Base-by-base conservation (phyloP, 1,284 basidiomycete genomes). In the Ceratobasidium sp. region DNA sequence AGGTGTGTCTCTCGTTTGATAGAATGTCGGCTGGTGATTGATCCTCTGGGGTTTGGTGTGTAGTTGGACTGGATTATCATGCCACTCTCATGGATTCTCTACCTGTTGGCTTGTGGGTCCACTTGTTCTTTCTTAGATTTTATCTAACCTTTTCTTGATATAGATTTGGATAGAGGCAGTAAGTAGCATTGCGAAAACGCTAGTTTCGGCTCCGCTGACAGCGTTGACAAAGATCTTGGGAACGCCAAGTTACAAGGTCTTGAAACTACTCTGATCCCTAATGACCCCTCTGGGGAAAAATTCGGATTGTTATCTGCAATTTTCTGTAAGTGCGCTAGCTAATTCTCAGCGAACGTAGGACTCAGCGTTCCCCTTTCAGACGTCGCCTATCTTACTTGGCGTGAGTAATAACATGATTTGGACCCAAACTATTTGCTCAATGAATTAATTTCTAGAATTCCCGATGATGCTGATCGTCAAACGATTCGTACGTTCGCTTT, bases 111-210 rank as follows among this genome's bases (percentile, higher is more conserved):
- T 31, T 60, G 57, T 60, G 31, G 36, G 57, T 36, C 22, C 6
- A 33, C 29, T 6, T 4, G 36, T 15, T 33, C 15, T 15, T 33
- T 1, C 5, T 5, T 17, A n/a, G 11, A 29, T 24, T 29, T 36
- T 17, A 31, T 33, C 15, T n/a, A 33, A 19, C 6, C 29, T 60
- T 14, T 19, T 33, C 17, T 22, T 41, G 3, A 9, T 36, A 2
- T 19, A 60, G 57, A 60, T 36, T 22, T 60, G 29, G 57, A 60
- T 22, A 60, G 57, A 31, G 36, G 57, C 57, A 60, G 57, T 60
- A 17, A 33, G 57, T 60, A 17, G 6, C 29, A 9, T 22, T 41
- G 36, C 36, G 36, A 36, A 60, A 33, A 5, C 57, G 14, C 6
- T 22, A 15, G 31, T 60, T 48, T 6, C 29, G 27, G 8, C 15